Conservation (phyloP, 805 yeast species). For the Myxozyma udenii region DNA sequence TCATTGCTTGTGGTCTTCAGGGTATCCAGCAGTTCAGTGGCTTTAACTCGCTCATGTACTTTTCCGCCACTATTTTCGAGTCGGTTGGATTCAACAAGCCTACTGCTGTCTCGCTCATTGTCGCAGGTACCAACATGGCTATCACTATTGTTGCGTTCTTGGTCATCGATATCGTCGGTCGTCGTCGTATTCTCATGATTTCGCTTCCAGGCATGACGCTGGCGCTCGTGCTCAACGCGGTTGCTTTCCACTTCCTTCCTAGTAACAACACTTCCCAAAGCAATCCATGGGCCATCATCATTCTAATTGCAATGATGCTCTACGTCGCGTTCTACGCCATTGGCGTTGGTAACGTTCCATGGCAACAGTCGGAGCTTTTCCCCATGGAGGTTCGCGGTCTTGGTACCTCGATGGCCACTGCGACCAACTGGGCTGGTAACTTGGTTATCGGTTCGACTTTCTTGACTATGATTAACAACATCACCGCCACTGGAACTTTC, state of each 20-base stretch:
- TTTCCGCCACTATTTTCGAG: constrained; percentile 86
- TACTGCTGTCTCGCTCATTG: constrained; percentile 89
- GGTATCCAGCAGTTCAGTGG: constrained; percentile 97
- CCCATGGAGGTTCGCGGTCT: constrained; percentile 91
- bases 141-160: constrained; percentile 83
- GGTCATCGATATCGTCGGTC: constrained; percentile 82
- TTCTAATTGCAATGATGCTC: constrained; percentile 78
- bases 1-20: constrained; percentile 89
- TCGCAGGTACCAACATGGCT: constrained; percentile 91
- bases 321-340: constrained; percentile 88
- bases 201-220: constrained; percentile 85
- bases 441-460: constrained; percentile 86
- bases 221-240: constrained; percentile 74
- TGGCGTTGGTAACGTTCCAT: constrained; percentile 96
- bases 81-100: constrained; percentile 85
- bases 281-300: constrained; percentile 72
- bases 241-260: constrained; percentile 85
- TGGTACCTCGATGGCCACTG: constrained; percentile 87
- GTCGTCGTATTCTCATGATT: constrained; percentile 72
- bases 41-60: constrained; percentile 94
- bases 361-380: constrained; percentile 96
- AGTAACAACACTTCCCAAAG: constrained; percentile 44
- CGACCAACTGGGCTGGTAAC: constrained; percentile 94
- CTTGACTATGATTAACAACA: constrained; percentile 87
- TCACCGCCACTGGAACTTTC: constrained; percentile 94